Conservation (phyloP, 331 rosid genomes). For the Telfairia occidentalis region DNA sequence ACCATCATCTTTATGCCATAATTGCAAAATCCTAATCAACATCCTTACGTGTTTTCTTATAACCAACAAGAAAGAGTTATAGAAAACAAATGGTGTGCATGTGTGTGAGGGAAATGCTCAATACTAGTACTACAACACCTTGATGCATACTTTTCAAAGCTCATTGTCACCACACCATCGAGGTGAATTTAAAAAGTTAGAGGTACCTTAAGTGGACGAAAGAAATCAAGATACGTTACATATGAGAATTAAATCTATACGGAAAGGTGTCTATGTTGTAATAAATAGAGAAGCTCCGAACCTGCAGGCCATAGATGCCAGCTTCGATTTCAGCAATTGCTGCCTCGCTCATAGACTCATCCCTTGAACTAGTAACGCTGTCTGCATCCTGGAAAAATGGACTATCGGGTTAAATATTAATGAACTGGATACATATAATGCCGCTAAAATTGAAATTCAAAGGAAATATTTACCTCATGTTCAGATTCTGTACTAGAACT, state of each 20-base stretch:
- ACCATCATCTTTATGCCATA: background rate
- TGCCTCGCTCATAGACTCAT: constrained; percentile 35
- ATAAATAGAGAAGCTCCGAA: constrained; percentile 18
- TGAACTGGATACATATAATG: background rate
- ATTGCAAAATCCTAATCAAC: background rate
- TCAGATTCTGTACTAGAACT: constrained; percentile 27
- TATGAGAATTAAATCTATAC: background rate
- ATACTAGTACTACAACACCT: background rate
- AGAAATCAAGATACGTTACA: background rate
- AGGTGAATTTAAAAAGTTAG: background rate
- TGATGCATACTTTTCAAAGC: background rate
- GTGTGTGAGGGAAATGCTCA: background rate
- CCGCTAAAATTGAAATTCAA: constrained; percentile 11
- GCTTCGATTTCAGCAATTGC: constrained; percentile 54
- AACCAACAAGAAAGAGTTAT: background rate
- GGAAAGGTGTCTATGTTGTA: constrained; percentile 12
- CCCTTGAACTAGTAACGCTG: constrained; percentile 21
- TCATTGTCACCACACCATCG: background rate
- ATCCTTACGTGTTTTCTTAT: background rate
- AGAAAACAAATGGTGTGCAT: background rate
- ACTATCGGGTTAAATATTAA: constrained; percentile 6
- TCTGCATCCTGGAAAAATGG: constrained; percentile 38
- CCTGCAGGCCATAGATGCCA: constrained; percentile 79
- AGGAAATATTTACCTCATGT: constrained; percentile 37
- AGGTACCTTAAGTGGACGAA: background rate